Evolutionary conservation across 768 basidiomycete species (phyloP).

Genomic region (Pilatotrama ljubarskyi): DNA sequence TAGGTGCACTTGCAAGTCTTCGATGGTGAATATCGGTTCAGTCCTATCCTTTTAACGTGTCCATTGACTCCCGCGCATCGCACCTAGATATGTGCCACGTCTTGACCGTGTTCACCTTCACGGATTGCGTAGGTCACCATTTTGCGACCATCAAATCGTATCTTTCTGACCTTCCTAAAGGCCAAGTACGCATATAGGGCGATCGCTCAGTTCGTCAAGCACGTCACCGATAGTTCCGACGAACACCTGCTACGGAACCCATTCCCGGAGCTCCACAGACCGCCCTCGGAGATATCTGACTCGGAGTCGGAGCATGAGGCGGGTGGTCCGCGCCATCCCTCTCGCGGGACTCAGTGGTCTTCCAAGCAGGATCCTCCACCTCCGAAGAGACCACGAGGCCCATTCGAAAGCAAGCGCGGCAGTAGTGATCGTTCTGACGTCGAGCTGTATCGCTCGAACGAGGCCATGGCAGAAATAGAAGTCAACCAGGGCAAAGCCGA

Average conservation of each 20-base stretch:
- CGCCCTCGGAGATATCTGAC: constrained; percentile 30
- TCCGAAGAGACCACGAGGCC: not conserved
- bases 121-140: constrained; percentile 53
- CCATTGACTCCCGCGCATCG: not conserved
- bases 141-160: too few relatives aligned
- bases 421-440: constrained; percentile 22
- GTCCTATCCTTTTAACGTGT: not conserved
- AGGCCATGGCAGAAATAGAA: constrained; percentile 30
- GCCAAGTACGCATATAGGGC: constrained; percentile 61
- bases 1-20: constrained; percentile 76
- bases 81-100: constrained; percentile 69
- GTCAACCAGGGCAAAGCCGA: constrained; percentile 30
- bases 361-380: not conserved
- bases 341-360: not conserved
- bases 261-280: constrained; percentile 46
- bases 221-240: constrained; percentile 44
- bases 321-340: not conserved
- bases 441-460: constrained; percentile 33
- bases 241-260: constrained; percentile 43
- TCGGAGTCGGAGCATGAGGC: constrained; percentile 22
- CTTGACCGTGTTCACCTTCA: constrained; percentile 70
- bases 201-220: constrained; percentile 56
- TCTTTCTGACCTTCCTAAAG: constrained; percentile 30
- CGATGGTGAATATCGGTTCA: constrained; percentile 49
- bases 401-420: not conserved